Base-by-base conservation (phyloP, 2,329 filamentous ascomycete species). In the Beauveria varroae region DNA sequence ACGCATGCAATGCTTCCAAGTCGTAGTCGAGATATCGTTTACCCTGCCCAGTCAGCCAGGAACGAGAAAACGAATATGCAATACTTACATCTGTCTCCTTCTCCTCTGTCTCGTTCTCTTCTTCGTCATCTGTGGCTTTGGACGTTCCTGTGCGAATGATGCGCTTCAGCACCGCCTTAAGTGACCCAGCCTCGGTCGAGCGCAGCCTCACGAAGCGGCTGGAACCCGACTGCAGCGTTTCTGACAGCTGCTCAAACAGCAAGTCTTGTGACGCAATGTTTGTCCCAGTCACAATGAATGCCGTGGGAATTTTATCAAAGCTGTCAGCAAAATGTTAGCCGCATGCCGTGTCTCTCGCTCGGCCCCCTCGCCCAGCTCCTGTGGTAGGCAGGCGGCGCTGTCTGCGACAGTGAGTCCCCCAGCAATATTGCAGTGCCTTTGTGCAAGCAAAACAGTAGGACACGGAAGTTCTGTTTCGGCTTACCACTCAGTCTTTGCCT, bases 1-100 rank as follows among this genome's bases (percentile, higher is more conserved):
- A 86, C 28, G 83, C 79, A 63, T 86, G 76, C 34, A 95, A 73
- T 26, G 88, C 85, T 67, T 90, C 87, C 18, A 95, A 79, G 68
- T 95, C 91, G 70, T 93, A 95, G 67, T 90, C 88, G 2, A 93
- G 80, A 63, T 89, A 83, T 70, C 84, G 86, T 40, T 82, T 82
- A 1, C 83, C 85, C 79, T 87, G 67, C n/a, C n/a, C 64, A 20
- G 24, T 12, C 46, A 14, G 37, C 9, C 41, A 37, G 26, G 12
- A 18, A 6, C 10, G 14, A 30, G 12, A 8, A 3, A 3, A 24
- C 22, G 12, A 6, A 40, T 9, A 26, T n/a, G 10, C 14, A 10
- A 18, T 1, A 7, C 52, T 26, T 71, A 84, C 82, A 69, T 82
- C 77, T 68, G 76, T 76, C 1, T 75, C 76, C 16, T 75, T 71